Evolutionary conservation across 768 basidiomycete genomes (phyloP).

Genomic region (Auricularia sp.): DNA sequence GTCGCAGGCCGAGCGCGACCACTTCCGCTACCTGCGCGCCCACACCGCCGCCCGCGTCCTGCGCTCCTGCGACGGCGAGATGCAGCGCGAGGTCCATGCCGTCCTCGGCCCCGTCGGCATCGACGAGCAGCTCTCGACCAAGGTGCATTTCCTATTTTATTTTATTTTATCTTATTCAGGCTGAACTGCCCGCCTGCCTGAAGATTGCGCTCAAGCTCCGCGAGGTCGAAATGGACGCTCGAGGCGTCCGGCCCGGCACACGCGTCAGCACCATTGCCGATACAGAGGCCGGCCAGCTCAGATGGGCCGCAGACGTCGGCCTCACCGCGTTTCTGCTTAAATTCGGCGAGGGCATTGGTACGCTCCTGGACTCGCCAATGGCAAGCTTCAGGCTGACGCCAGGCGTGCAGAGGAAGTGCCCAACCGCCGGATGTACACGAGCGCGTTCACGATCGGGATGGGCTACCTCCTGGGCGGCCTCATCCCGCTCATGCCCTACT

Average conservation of each 20-base stretch:
- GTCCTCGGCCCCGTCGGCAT: slow-evolving; percentile 86
- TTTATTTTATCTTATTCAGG: too few species aligned
- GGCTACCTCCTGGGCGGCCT: slow-evolving; percentile 90
- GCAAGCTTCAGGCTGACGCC: too few species aligned
- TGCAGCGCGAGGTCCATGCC: slow-evolving; percentile 88
- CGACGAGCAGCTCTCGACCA: slow-evolving; percentile 66
- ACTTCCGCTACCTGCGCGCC: slow-evolving; percentile 72
- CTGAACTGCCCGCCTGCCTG: too few species aligned
- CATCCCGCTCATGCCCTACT: slow-evolving; percentile 87
- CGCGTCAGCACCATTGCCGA: slow-evolving; percentile 8
- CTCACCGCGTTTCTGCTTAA: slow-evolving; percentile 90
- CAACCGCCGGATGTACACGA: too few species aligned
- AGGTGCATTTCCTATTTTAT: slow-evolving; percentile 12
- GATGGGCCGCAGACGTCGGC: slow-evolving; percentile 72
- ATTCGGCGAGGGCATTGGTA: slow-evolving; percentile 88
- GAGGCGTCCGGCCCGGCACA: slow-evolving; percentile 7
- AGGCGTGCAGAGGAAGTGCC: too few species aligned
- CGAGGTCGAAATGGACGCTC: slow-evolving; percentile 46
- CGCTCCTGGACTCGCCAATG: slow-evolving; percentile 17
- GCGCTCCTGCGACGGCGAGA: slow-evolving; percentile 85
- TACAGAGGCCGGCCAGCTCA: slow-evolving; percentile 41
- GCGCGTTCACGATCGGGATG: slow-evolving; percentile 32
- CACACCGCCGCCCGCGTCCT: slow-evolving; percentile 74
- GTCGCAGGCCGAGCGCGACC: slow-evolving; percentile 93
- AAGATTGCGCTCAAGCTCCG: slow-evolving; percentile 63